These are phyloP conservation scores for Mortierella sp. DNA, from an alignment of 371 early-diverging fungal species.

Conservation along the genomic window DNA sequence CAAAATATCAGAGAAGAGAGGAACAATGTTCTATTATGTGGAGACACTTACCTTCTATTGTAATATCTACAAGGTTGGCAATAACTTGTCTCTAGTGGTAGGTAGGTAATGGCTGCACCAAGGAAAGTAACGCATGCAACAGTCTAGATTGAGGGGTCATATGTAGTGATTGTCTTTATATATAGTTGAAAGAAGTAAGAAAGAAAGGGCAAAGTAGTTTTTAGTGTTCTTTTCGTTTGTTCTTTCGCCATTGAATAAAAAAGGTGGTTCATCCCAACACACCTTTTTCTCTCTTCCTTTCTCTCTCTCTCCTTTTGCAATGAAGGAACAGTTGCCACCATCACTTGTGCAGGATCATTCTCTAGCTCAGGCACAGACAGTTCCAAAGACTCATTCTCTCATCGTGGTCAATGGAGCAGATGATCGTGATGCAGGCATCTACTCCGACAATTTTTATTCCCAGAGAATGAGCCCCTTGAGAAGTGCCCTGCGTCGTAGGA, in stretches of 20 bases:
- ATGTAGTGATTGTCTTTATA: neutral
- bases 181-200: neutral
- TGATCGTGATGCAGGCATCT: slow-evolving; percentile 53
- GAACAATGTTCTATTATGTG: too few relatives aligned
- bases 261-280: neutral
- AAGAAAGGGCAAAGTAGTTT: neutral
- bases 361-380: neutral
- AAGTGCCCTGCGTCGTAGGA: slow-evolving; percentile 28
- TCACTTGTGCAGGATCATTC: neutral
- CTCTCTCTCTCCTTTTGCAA: neutral
- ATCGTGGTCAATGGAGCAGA: slow-evolving; percentile 47
- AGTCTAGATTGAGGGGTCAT: too few relatives aligned
- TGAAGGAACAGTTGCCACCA: neutral
- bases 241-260: neutral
- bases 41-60: too few relatives aligned
- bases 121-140: too few relatives aligned
- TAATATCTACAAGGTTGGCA: too few relatives aligned
- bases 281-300: neutral
- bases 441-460: slow-evolving; percentile 50
- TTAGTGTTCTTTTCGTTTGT: neutral
- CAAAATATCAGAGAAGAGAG: too few relatives aligned
- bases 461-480: slow-evolving; percentile 37
- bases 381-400: slow-evolving; percentile 14
- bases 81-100: too few relatives aligned
- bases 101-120: too few relatives aligned